Evolutionary conservation across 208 protist genomes (phyloP).

Genomic region (Trichomonas tenax): DNA sequence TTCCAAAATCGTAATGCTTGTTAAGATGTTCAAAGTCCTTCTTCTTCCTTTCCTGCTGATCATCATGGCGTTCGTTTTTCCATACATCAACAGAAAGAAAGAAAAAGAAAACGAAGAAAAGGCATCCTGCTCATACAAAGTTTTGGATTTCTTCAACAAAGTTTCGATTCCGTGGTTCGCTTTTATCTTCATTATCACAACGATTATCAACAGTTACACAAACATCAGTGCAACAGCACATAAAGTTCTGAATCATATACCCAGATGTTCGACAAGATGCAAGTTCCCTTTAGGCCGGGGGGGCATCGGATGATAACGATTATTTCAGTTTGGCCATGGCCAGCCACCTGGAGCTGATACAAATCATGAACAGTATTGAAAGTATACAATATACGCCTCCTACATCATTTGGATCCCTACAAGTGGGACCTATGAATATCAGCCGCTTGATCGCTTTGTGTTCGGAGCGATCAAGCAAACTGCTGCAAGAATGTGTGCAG

Average conservation of each 20-base stretch:
- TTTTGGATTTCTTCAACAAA: background rate
- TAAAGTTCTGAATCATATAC: background rate
- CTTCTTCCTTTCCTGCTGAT: background rate
- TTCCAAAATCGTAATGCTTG: background rate
- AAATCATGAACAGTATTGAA: no score
- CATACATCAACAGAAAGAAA: background rate
- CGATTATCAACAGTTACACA: background rate
- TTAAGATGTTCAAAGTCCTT: slow-evolving; percentile 13
- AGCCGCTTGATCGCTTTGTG: no score
- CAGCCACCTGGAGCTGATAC: no score
- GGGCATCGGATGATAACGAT: no score
- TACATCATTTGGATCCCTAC: no score
- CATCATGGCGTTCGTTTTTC: background rate
- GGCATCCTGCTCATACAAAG: background rate
- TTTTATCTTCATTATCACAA: background rate
- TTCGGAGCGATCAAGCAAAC: no score
- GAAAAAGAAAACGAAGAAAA: background rate
- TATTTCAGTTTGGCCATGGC: no score
- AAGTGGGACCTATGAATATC: no score
- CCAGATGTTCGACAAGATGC: no score
- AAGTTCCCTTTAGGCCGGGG: no score
- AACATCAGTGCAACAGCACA: background rate
- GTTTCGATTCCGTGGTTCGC: background rate
- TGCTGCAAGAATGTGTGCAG: no score
- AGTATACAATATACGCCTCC: no score